Evolutionary conservation across 2,329 filamentous ascomycete species (phyloP), one percentile per base, ranked within the genome.

Genomic region (Fusarium setosum): DNA sequence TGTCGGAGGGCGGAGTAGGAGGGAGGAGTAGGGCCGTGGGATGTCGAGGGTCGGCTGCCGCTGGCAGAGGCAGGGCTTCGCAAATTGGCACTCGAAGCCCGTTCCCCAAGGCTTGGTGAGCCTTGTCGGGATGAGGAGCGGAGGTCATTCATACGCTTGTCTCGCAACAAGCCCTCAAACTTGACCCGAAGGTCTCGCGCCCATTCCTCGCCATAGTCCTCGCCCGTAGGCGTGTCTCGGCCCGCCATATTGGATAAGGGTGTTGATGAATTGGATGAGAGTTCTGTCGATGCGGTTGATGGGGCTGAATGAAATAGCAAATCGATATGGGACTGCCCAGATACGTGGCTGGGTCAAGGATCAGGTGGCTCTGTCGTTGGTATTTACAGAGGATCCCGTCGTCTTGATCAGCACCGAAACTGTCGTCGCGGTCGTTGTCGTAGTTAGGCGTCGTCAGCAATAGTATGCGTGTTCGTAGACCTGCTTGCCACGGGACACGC

Each of bases 131-230:
- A 74, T 20, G 71, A 69, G 7, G 76, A 70, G 50, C 80, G 79
- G 31, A 97, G 84, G 66, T 94, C 92, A 76, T 93, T 94, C 83
- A 97, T 89, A 77, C 94, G 88, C 82, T 92, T 94, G 58, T 92
- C 93, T 76, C 92, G 91, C 74, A 98, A 85, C 61, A 97, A 83
- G 67, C 94, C 91, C 76, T 97, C 93, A 77, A 97, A 97, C 74
- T 93, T 91, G 72, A 91, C 82, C 50, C 92, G 90, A 72, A 98
- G 82, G 60, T 94, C 92, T 72, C 88, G 86, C 23, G 94, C 93
- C 89, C 90, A 92, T 73, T 87, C 85, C 74, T 94, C 91, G 74
- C 90, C 90, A 72, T 88, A 86, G 7, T 83, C 80, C 35, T 72
- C 77, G 64, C 72, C 70, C 67, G 72, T 72, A 58, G 77, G 74